Conservation (phyloP, 202 grass and related monocot genomes). For the Panicum hallii region DNA sequence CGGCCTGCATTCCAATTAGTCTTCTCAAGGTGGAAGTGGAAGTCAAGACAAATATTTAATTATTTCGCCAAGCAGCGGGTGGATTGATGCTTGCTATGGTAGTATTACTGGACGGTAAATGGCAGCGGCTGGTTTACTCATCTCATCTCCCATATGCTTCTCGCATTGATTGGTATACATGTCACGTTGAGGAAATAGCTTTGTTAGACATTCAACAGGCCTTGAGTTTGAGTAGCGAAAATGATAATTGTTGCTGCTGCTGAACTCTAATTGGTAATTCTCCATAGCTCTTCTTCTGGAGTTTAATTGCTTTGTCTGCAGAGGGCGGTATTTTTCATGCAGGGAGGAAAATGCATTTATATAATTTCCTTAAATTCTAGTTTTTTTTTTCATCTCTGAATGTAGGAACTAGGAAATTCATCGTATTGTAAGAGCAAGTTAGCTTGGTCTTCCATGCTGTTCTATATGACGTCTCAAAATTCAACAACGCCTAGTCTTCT, state of each 20-base stretch:
- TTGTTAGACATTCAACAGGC: not conserved
- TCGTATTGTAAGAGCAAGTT: constrained; percentile 51
- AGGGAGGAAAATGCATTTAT: not conserved
- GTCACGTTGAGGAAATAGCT: not conserved
- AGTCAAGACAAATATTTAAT: not conserved
- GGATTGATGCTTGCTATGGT: not conserved
- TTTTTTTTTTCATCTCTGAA: not conserved
- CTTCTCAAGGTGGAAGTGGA: not conserved
- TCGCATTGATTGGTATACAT: not conserved
- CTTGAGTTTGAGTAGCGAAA: not conserved
- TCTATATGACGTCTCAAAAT: constrained; percentile 57
- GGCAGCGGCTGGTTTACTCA: not conserved
- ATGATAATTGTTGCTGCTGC: not conserved
- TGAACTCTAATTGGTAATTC: not conserved
- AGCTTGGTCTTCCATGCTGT: constrained; percentile 49
- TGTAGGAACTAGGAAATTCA: constrained; percentile 41
- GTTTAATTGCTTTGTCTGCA: not conserved
- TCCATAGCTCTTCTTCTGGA: not conserved
- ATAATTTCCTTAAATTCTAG: not conserved
- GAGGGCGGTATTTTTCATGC: not conserved
- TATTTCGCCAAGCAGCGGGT: not conserved
- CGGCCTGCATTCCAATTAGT: not conserved
- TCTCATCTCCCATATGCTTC: not conserved
- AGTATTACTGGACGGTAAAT: not conserved
- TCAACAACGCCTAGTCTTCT: constrained; percentile 37